phyloP scores from a whole-genome alignment of 192 early-diverging fungal genomes.

The Coemansia sp. region DNA sequence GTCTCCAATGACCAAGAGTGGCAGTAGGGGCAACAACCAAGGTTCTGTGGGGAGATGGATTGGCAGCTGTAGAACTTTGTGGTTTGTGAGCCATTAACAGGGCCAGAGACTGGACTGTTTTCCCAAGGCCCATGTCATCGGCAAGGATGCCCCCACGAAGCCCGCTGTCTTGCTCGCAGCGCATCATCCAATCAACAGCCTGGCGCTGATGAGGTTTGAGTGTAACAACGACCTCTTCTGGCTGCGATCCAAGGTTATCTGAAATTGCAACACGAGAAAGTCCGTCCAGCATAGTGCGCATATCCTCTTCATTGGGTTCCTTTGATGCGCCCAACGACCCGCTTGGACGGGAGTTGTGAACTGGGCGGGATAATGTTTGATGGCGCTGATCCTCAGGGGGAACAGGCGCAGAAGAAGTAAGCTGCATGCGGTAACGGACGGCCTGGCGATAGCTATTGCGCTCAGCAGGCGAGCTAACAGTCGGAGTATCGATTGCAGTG shows the following conservation, averaged over 20 bases:
- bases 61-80: background rate
- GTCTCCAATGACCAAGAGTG: constrained; percentile 70
- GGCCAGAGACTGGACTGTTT: constrained; percentile 75
- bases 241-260: constrained; percentile 35
- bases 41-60: constrained; percentile 47
- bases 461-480: background rate
- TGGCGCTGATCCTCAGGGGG: too few species aligned
- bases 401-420: too few species aligned
- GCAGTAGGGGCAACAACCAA: constrained; percentile 70
- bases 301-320: background rate
- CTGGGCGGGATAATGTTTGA: too few species aligned
- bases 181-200: constrained; percentile 61
- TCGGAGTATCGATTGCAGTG: background rate
- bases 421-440: too few species aligned
- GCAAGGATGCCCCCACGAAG: constrained; percentile 59
- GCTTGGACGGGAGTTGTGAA: too few species aligned
- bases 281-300: constrained; percentile 6
- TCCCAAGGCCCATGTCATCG: constrained; percentile 73
- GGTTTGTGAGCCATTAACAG: constrained; percentile 56
- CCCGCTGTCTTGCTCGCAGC: constrained; percentile 49
- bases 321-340: background rate
- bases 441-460: background rate
- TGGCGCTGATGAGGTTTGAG: constrained; percentile 62
- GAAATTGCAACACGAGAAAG: constrained; percentile 7
- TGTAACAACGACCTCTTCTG: constrained; percentile 45